Percentiles rank a stretch among this genome's conserved stretches.
phyloP scores from a whole-genome alignment of 2,329 filamentous ascomycete species.

The Ceratocystis lukuohia region DNA sequence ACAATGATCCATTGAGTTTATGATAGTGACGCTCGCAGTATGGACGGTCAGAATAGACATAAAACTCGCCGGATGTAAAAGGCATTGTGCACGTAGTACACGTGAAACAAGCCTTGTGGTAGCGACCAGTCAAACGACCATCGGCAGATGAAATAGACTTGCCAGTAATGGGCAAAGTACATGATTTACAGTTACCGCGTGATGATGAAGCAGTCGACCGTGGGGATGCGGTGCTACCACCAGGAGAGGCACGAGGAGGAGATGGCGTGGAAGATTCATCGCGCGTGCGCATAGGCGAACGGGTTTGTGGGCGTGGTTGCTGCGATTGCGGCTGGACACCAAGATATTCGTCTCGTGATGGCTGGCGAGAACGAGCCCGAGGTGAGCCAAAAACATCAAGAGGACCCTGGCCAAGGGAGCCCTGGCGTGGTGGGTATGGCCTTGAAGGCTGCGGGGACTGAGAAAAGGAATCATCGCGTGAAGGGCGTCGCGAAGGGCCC shows the following conservation, averaged over 20 bases:
- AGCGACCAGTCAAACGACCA: conserved; percentile 79
- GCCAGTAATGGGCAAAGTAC: conserved; percentile 61
- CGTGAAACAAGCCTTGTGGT: conserved; percentile 90
- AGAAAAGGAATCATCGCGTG: conserved; percentile 4
- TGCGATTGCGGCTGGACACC: neutral
- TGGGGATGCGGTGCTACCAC: conserved; percentile 18
- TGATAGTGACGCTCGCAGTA: conserved; percentile 93
- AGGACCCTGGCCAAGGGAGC: conserved; percentile 6
- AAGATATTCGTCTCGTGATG: conserved; percentile 11
- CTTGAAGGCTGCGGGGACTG: neutral
- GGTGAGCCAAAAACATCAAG: conserved; percentile 11
- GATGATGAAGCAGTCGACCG: conserved; percentile 30
- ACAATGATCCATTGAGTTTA: conserved; percentile 75
- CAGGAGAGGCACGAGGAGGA: conserved; percentile 12
- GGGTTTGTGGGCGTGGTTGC: neutral
- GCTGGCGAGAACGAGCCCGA: conserved; percentile 7
- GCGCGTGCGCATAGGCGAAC: neutral
- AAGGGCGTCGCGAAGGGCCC: neutral
- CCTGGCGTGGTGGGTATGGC: conserved; percentile 5
- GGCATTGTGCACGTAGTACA: conserved; percentile 71
- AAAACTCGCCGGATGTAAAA: conserved; percentile 81
- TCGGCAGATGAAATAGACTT: conserved; percentile 93
- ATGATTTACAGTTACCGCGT: conserved; percentile 73
- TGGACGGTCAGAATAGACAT: conserved; percentile 74
- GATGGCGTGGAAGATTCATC: conserved; percentile 16